Conservation (phyloP, 495 filamentous ascomycete genomes). For the Neurospora sp. region DNA sequence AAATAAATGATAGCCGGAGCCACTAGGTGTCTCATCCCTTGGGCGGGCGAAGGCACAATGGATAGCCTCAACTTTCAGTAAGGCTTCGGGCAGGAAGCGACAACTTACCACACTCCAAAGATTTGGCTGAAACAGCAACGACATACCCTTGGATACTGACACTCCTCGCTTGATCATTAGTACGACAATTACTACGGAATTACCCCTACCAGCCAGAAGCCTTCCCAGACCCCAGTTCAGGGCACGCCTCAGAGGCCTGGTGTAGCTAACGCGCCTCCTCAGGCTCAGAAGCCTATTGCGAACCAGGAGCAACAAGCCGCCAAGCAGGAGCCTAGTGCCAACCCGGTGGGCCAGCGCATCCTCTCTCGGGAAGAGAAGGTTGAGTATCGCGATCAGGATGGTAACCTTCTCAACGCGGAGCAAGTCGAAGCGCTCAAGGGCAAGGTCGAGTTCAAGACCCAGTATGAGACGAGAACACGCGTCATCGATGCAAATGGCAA, state of each 20-base stretch:
- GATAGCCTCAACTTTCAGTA: background rate
- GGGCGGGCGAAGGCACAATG: background rate
- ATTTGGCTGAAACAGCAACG: background rate
- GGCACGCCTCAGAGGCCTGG: background rate
- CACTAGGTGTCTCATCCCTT: background rate
- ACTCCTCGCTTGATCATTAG: conserved; percentile 12
- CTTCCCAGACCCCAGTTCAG: conserved; percentile 19
- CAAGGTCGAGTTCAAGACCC: conserved; percentile 88
- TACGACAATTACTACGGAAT: conserved; percentile 33
- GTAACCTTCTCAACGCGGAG: conserved; percentile 74
- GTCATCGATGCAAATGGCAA: conserved; percentile 70
- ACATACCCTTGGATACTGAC: conserved; percentile 10
- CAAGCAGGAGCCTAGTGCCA: conserved; percentile 1
- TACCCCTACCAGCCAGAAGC: conserved; percentile 17
- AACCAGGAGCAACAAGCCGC: conserved; percentile 8
- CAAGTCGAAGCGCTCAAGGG: conserved; percentile 77
- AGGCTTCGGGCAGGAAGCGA: background rate
- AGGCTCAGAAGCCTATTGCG: conserved; percentile 14
- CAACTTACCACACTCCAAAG: background rate
- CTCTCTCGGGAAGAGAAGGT: conserved; percentile 68
- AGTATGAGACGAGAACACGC: conserved; percentile 82
- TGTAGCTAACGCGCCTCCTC: background rate
- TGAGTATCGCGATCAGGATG: conserved; percentile 91
- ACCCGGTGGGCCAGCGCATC: conserved; percentile 40
- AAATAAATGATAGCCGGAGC: background rate